Base-by-base conservation (phyloP, 2,329 filamentous ascomycete species). In the Ophiosphaerella herpotricha region DNA sequence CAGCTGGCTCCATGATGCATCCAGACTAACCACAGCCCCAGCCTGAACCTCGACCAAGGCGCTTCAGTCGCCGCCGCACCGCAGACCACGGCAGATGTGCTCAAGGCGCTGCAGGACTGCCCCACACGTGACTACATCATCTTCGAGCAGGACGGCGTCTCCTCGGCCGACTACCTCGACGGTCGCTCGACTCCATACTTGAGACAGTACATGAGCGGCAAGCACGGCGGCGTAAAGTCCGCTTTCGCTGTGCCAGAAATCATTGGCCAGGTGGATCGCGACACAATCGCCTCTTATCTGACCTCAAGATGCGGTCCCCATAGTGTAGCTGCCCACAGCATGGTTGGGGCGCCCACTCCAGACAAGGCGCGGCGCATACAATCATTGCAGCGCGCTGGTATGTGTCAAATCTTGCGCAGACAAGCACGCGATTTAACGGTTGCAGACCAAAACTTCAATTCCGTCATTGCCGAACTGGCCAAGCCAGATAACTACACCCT, bases 71-170 rank as follows among this genome's bases (percentile, higher is more conserved):
- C 77, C 46, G 68, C 77, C 43, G 74, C 78, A 16, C 58, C 72
- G 18, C 74, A 75, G 39, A 61, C 82, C 36, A 68, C 75, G 39
- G 64, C 73, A 14, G 68, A 76, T 34, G 50, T 83, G 12, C 71
- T 70, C 41, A 68, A 71, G 14, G 72, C 73, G 24, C 82, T 96
- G 23, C 77, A 79, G 34, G 73, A 75, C 46, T 96, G 91, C 74
- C 87, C 88, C 2, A 91, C 89, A 16, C 81, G 85, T 43, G 82
- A 82, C 61, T 96, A 96, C 75, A 77, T 95, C 49, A 72, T 97
- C 58, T 82, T 95, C 54, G 84, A 85, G 26, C 91, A 96, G 69
- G 86, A 89, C 9, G 88, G 88, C 59, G 80, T 91, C 48, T 85
- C 86, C 60, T 82, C 85, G 36, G 78, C 80, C 55, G 90, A 96